A percentile compares a stretch with the other conserved stretches of the same genome.
Conservation (phyloP, 805 yeast genomes). For the Wickerhamomyces kurtzmanii region DNA sequence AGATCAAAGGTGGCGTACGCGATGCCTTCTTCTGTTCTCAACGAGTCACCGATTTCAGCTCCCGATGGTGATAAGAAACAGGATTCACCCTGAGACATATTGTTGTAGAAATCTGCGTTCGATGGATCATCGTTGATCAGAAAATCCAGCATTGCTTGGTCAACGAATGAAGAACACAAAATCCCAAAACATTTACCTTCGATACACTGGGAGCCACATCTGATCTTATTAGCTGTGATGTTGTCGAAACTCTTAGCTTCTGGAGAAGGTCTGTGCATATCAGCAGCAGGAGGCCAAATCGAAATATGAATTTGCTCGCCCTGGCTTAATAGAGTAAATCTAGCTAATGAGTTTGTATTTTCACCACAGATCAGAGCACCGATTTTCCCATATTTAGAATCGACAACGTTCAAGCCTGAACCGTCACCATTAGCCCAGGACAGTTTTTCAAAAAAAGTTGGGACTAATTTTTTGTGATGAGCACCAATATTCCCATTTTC, state of each 20-base stretch:
- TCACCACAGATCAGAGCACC: conserved; percentile 15
- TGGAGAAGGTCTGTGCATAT: conserved; percentile 5
- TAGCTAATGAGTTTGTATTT: conserved; percentile 16
- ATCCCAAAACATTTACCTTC: conserved; percentile 17
- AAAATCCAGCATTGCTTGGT: conserved; percentile 10
- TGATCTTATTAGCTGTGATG: conserved; percentile 12
- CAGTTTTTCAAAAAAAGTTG: conserved; percentile 13
- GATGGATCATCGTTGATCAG: conserved; percentile 15
- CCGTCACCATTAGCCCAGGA: conserved; percentile 16
- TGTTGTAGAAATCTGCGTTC: conserved; percentile 8
- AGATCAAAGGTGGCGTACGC: conserved; percentile 16
- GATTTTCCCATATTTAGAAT: conserved; percentile 11
- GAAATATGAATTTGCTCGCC: conserved; percentile 16
- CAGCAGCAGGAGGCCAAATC: conserved; percentile 14
- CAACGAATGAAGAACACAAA: conserved; percentile 13
- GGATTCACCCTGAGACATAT: conserved; percentile 13
- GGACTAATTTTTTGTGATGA: conserved; percentile 14
- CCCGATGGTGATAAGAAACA: conserved; percentile 14
- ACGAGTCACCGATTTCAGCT: conserved; percentile 14
- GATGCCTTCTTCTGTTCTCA: conserved; percentile 14
- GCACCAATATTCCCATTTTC: conserved; percentile 10
- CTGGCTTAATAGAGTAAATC: conserved; percentile 13
- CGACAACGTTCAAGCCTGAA: conserved; percentile 11
- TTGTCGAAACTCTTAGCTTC: conserved; percentile 9
- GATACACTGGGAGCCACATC: conserved; percentile 15